phyloP scores from a whole-genome alignment of 371 early-diverging fungal genomes.

The Gilbertella persicaria region DNA sequence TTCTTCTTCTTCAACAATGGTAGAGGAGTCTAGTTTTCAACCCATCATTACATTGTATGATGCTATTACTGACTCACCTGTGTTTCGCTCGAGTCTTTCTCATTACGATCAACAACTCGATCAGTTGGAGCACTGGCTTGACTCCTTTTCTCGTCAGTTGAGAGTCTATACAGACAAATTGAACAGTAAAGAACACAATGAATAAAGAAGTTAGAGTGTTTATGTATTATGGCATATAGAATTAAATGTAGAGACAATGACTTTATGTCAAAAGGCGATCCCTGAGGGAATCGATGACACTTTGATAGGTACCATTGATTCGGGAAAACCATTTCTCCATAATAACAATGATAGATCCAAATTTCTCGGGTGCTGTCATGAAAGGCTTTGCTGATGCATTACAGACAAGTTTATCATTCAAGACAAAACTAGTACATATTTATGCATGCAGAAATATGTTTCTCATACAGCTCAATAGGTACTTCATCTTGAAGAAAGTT shows the following conservation, averaged over 20 bases:
- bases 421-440: constrained; percentile 57
- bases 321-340: constrained; percentile 11
- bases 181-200: constrained; percentile 37
- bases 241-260: constrained; percentile 28
- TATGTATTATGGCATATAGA: constrained; percentile 11
- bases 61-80: constrained; percentile 70
- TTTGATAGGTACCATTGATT: constrained; percentile 30
- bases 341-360: constrained; percentile 18
- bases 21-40: constrained; percentile 14
- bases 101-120: constrained; percentile 70
- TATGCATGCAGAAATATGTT: no score
- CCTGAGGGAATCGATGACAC: constrained; percentile 35
- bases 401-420: constrained; percentile 47
- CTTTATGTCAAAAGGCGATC: constrained; percentile 30
- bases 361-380: constrained; percentile 34
- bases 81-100: constrained; percentile 60
- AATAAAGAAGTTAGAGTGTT: neutral
- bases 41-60: constrained; percentile 36
- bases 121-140: constrained; percentile 61
- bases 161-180: constrained; percentile 47
- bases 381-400: constrained; percentile 46
- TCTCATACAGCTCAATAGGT: constrained; percentile 34
- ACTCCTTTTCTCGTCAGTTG: constrained; percentile 42
- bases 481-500: constrained; percentile 50
- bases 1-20: neutral